Conservation (phyloP, 169 alveolate species). For the Eimeria zaria region DNA sequence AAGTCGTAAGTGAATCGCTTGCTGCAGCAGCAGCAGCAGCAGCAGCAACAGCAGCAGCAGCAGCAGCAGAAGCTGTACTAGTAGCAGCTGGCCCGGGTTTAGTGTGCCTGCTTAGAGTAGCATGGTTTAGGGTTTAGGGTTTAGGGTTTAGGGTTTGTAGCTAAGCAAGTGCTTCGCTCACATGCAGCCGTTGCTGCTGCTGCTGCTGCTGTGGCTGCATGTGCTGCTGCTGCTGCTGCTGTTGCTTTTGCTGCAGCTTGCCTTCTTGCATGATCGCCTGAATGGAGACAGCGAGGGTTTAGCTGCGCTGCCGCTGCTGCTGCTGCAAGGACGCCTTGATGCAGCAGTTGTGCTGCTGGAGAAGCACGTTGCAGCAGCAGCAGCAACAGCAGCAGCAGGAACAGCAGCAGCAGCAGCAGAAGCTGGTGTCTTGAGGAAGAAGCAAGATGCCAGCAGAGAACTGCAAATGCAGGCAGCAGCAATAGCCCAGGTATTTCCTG, state of each 20-base stretch:
- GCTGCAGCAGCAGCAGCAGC: slow-evolving; percentile 14
- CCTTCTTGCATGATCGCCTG: slow-evolving; percentile 21
- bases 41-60: slow-evolving; percentile 57
- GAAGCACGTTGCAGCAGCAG: slow-evolving; percentile 47
- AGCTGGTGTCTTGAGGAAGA: background rate
- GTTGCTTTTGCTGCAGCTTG: slow-evolving; percentile 65
- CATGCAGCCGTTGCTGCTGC: background rate
- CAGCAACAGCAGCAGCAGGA: slow-evolving; percentile 40
- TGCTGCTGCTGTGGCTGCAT: background rate
- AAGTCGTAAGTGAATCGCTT: background rate
- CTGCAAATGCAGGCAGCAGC: slow-evolving; percentile 53
- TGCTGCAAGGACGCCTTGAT: slow-evolving; percentile 68
- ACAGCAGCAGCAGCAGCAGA: background rate
- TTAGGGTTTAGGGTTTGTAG: background rate
- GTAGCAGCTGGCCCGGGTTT: background rate
- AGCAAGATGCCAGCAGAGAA: slow-evolving; percentile 12
- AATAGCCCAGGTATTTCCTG: slow-evolving; percentile 21
- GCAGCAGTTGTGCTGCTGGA: slow-evolving; percentile 50
- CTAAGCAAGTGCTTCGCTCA: background rate
- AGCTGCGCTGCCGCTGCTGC: slow-evolving; percentile 27
- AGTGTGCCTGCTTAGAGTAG: background rate
- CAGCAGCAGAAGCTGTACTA: background rate
- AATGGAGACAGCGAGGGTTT: background rate
- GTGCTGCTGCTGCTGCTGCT: slow-evolving; percentile 25
- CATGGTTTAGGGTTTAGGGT: slow-evolving; percentile 31